Base-by-base conservation (phyloP, 768 basidiomycete genomes). In the Tulasnella sp. region DNA sequence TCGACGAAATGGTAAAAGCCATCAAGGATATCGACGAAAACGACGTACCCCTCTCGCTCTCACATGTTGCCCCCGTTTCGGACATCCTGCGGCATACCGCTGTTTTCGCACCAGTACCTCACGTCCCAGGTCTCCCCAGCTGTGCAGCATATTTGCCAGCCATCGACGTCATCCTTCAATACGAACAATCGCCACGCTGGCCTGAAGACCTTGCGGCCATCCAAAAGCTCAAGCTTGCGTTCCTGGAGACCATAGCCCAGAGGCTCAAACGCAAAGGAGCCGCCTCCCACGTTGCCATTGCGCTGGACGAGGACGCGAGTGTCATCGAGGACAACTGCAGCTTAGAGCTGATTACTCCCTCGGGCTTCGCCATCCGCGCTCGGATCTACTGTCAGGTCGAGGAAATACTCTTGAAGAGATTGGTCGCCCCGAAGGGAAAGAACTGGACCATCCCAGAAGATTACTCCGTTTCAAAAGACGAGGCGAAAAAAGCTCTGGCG, bases 141-240 rank as follows among this genome's bases (percentile, higher is more conserved):
- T 90, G 90, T 77, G 91, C 93, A 14, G 90, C 90, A 14, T 93
- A 93, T 84, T 84, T 93, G 18, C 90, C 92, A 0, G 89, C 90
- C 3, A 93, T 96, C 82, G 90, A 93, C 20, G 87, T 96, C 74
- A 85, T 96, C 34, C 86, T 99, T 44, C 94, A 97, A 85, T 98
- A 98, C 83, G 97, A 99, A 85, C 94, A 93, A 82, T 97, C 96
- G 0, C 92, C 93, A 0, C 90, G 91, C 81, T 99, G 98, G 98
- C 97, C 98, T 0, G 97, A 99, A 84, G 96, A 99, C 82, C 89
- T 99, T 5, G 89, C 88, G 24, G 96, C 96, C 0, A 94, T 98
- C 73, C 97, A 98, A 85, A 95, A 95, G 82, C 93, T 96, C 86
- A 99, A 99, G 85, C 88, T 97, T 1, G 97, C 97, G 0, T 93